Percentiles rank a stretch among this genome's conserved stretches.
phyloP scores from a whole-genome alignment of 2,329 filamentous ascomycete species.

The Xylaria sp. region DNA sequence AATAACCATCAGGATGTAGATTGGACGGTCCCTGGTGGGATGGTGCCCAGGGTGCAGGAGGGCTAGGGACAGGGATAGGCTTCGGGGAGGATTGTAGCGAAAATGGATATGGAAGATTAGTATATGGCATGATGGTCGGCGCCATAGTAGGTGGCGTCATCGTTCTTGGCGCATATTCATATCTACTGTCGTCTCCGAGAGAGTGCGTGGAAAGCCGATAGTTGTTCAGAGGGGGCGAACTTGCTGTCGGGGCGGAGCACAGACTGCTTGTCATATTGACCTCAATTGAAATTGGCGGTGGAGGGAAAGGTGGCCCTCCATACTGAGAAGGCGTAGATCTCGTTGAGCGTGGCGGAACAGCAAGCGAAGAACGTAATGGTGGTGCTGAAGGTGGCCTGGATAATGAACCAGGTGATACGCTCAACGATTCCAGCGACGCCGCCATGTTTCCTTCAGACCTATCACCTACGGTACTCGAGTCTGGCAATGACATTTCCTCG shows the following conservation, averaged over 20 bases:
- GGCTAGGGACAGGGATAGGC: constrained; percentile 12
- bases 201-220: constrained; percentile 17
- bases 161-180: not conserved
- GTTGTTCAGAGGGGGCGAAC: constrained; percentile 6
- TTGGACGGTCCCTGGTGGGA: constrained; percentile 24
- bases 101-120: constrained; percentile 24
- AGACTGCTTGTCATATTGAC: constrained; percentile 29
- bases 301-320: constrained; percentile 25
- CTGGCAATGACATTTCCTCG: constrained; percentile 10
- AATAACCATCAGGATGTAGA: constrained; percentile 37
- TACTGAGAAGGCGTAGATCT: constrained; percentile 28
- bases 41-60: constrained; percentile 23
- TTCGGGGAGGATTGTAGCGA: constrained; percentile 22
- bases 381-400: constrained; percentile 14
- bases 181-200: constrained; percentile 19
- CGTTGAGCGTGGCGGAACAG: constrained; percentile 21
- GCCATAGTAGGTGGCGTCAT: constrained; percentile 3
- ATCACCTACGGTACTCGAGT: constrained; percentile 2
- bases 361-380: constrained; percentile 19
- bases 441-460: constrained; percentile 2
- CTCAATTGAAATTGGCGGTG: constrained; percentile 30
- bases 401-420: constrained; percentile 9
- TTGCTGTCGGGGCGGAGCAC: constrained; percentile 16
- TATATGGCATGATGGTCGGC: not conserved
- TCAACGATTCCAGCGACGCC: constrained; percentile 6